A percentile compares a stretch with the other conserved stretches of the same genome.
Conservation (phyloP, 2,329 filamentous ascomycete species). For the Epichloe glyceriae region DNA sequence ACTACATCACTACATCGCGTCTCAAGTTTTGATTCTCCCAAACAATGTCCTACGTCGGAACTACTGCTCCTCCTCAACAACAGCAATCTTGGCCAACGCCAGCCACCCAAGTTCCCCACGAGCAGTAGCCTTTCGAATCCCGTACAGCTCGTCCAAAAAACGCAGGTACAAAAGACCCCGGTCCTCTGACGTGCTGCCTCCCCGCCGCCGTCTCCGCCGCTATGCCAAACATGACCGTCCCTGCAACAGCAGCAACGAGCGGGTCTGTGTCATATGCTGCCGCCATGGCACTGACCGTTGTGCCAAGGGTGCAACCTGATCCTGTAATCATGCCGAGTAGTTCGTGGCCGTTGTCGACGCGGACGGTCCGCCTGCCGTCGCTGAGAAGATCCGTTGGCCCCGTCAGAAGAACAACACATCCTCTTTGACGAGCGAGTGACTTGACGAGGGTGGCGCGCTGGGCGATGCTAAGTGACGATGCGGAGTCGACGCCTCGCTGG, state of each 20-base stretch:
- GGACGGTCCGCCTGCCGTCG: conserved; percentile 55
- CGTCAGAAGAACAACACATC: conserved; percentile 70
- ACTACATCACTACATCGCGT: too few relatives aligned
- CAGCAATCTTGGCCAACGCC: conserved; percentile 34
- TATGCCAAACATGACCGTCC: conserved; percentile 61
- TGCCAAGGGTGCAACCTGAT: conserved; percentile 76
- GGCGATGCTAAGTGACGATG: conserved; percentile 42
- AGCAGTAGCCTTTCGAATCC: conserved; percentile 34
- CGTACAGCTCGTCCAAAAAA: conserved; percentile 62
- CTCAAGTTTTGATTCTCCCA: too few relatives aligned
- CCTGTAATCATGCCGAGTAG: conserved; percentile 61
- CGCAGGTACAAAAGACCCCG: conserved; percentile 74
- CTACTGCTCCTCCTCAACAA: conserved; percentile 12
- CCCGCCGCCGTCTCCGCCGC: conserved; percentile 58
- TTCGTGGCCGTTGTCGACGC: conserved; percentile 64
- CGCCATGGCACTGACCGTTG: conserved; percentile 62
- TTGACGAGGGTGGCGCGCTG: conserved; percentile 49
- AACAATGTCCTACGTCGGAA: too few relatives aligned
- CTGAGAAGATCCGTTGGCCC: conserved; percentile 65
- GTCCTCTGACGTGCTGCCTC: conserved; percentile 54
- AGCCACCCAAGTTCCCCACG: conserved; percentile 39
- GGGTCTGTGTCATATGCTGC: conserved; percentile 50
- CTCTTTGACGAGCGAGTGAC: conserved; percentile 54
- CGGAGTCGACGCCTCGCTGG: conserved; percentile 79
- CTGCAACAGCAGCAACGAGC: conserved; percentile 61